Base-by-base conservation (phyloP, 148 eudicot genomes). In the Cornus florida region DNA sequence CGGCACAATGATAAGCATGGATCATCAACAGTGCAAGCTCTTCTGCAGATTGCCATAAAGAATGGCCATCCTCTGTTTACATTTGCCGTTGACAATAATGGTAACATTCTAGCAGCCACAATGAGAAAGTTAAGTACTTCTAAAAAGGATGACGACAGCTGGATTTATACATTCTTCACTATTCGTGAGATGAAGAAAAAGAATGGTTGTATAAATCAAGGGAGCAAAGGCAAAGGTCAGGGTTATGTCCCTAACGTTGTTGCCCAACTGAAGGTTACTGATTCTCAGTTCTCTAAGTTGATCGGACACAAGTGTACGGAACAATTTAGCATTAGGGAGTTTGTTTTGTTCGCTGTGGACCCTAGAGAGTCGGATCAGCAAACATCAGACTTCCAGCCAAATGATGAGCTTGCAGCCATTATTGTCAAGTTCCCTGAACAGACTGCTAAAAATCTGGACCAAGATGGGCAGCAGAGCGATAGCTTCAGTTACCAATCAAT, bases 41-140 rank as follows among this genome's bases (percentile, higher is more conserved):
- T 89, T 76, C 75, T 93, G 71, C 94, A 92, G 72, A 81, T 92
- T 46, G 86, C 92, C 16, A 82, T 89, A 32, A 92, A 89, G 86
- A 90, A 93, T 77, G 96, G 91, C 48, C 91, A 86, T 77, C 98
- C 98, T 53, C 73, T 92, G 77, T 89, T 92, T 78, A 92, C 90
- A 35, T 87, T 93, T 80, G 91, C 91, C 28, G 89, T 89, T 74
- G 88, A 86, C 77, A 86, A 83, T 75, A 78, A 77, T 56, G 83
- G 85, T 77, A 86, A 85, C 75, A 86, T 90, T 70, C 82, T 93
- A 78, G 91, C 90, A 77, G 95, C 96, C 69, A 90, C 93, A 14
- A 76, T 89, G 65, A 88, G 86, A 75, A 86, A 87, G 67, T 82
- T 87, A 23, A 75, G 80, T 74, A 70, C 86, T 48, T 83, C 84